phyloP scores from a whole-genome alignment of 495 filamentous ascomycete genomes.

The Aspergillus ellipticus region DNA sequence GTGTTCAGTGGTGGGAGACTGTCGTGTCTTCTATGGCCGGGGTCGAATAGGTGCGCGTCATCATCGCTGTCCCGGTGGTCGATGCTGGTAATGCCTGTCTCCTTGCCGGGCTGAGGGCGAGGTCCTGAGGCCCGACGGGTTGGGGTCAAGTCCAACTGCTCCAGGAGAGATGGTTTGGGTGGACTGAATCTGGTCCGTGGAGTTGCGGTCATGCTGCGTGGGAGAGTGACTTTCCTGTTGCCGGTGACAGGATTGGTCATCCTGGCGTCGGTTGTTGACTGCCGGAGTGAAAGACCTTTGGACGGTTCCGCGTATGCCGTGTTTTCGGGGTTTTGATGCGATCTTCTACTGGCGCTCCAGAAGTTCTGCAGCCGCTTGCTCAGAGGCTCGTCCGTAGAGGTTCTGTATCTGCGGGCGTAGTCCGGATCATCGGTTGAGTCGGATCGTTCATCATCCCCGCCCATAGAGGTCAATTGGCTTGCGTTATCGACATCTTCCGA shows the following conservation, averaged over 20 bases:
- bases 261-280: slow-evolving; percentile 17
- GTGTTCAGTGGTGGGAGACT: slow-evolving; percentile 29
- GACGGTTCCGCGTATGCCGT: slow-evolving; percentile 17
- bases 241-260: slow-evolving; percentile 24
- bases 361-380: slow-evolving; percentile 41
- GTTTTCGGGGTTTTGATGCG: slow-evolving; percentile 17
- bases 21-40: slow-evolving; percentile 19
- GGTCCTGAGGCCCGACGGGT: slow-evolving; percentile 34
- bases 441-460: slow-evolving; percentile 34
- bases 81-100: background rate
- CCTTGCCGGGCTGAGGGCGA: slow-evolving; percentile 23
- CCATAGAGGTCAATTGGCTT: slow-evolving; percentile 33
- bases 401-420: slow-evolving; percentile 24
- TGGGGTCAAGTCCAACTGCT: slow-evolving; percentile 40
- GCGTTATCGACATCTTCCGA: slow-evolving; percentile 30
- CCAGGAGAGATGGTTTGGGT: slow-evolving; percentile 41
- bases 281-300: slow-evolving; percentile 15
- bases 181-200: slow-evolving; percentile 44
- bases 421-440: slow-evolving; percentile 30
- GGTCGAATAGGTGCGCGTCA: slow-evolving; percentile 25
- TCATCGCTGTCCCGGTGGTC: slow-evolving; percentile 19
- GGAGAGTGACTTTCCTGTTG: slow-evolving; percentile 35
- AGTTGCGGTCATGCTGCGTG: slow-evolving; percentile 36
- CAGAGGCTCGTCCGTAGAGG: slow-evolving; percentile 32
- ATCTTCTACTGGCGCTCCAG: slow-evolving; percentile 36